A percentile compares a stretch with the other conserved stretches of the same genome.
phyloP scores from a whole-genome alignment of 1,284 basidiomycete genomes.

The Ceraceosorus guamensis region DNA sequence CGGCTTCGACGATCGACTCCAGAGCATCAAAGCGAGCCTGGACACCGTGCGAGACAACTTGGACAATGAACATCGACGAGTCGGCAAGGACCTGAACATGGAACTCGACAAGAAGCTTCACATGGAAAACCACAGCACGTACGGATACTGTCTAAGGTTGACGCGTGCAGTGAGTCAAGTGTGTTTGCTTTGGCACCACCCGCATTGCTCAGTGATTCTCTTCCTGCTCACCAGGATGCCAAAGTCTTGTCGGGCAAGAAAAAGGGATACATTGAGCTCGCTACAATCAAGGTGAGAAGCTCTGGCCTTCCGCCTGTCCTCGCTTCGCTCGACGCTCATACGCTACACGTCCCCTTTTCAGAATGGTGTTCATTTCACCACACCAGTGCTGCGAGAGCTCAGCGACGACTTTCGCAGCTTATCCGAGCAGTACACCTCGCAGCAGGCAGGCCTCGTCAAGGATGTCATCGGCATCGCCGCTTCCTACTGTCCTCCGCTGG shows the following conservation, averaged over 20 bases:
- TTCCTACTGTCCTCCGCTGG: conserved; percentile 75
- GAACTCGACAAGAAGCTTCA: conserved; percentile 93
- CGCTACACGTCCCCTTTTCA: background rate
- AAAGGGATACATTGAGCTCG: conserved; percentile 73
- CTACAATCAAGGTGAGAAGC: conserved; percentile 62
- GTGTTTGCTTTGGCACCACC: background rate
- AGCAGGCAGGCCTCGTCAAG: conserved; percentile 77
- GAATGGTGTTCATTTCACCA: conserved; percentile 86
- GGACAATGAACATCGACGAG: conserved; percentile 71
- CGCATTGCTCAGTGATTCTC: background rate
- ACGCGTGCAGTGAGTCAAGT: conserved; percentile 52
- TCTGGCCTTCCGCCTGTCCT: too few species aligned
- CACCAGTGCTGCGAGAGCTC: conserved; percentile 63
- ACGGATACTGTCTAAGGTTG: conserved; percentile 88
- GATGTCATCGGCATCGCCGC: conserved; percentile 84
- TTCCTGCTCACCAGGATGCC: conserved; percentile 57
- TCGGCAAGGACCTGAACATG: conserved; percentile 68
- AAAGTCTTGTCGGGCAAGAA: conserved; percentile 60
- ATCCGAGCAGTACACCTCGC: conserved; percentile 64
- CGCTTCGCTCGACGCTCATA: too few species aligned
- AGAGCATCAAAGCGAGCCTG: conserved; percentile 64
- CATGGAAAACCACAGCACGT: conserved; percentile 80
- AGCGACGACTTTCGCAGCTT: conserved; percentile 69
- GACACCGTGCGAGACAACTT: conserved; percentile 68
- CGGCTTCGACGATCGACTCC: conserved; percentile 73